These are phyloP conservation scores for Lophiostoma macrostomum DNA, from an alignment of 495 filamentous ascomycete genomes.

Conservation along the genomic window DNA sequence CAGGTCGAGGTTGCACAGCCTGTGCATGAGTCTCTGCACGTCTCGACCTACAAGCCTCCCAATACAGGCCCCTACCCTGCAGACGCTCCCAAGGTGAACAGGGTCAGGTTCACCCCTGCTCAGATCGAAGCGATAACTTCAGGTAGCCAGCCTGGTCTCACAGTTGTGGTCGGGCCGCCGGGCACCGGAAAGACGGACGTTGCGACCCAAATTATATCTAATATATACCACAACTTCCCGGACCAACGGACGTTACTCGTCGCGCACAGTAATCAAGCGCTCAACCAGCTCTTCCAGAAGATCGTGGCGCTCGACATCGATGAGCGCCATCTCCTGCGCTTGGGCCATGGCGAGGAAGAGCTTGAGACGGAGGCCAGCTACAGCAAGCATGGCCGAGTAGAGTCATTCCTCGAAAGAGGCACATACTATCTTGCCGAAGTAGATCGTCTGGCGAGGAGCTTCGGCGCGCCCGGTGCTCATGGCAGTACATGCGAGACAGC, in stretches of 20 bases:
- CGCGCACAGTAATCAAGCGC: conserved; percentile 94
- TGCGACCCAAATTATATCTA: conserved; percentile 96
- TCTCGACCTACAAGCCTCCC: conserved; percentile 87
- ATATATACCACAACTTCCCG: conserved; percentile 97
- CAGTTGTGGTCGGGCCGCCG: conserved; percentile 90
- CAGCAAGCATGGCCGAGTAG: conserved; percentile 92
- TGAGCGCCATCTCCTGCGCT: conserved; percentile 84
- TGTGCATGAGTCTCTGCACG: conserved; percentile 64
- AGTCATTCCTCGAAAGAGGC: conserved; percentile 91
- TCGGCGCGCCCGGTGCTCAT: conserved; percentile 85
- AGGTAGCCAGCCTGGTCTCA: conserved; percentile 90
- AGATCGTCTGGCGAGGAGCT: conserved; percentile 74
- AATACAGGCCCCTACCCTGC: conserved; percentile 90
- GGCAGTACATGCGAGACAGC: conserved; percentile 95
- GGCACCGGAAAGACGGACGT: conserved; percentile 99
- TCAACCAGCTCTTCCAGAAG: conserved; percentile 99
- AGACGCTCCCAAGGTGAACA: conserved; percentile 80
- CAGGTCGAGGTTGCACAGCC: conserved; percentile 63
- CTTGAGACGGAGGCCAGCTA: conserved; percentile 81
- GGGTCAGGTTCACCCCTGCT: conserved; percentile 81
- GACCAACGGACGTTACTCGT: conserved; percentile 86
- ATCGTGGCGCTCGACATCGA: conserved; percentile 94
- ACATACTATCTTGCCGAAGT: conserved; percentile 77
- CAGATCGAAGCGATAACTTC: conserved; percentile 93
- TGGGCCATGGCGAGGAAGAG: conserved; percentile 95